Evolutionary conservation across 257 asterid genomes (phyloP).

Genomic region (Dorcoceras hygrometricum): DNA sequence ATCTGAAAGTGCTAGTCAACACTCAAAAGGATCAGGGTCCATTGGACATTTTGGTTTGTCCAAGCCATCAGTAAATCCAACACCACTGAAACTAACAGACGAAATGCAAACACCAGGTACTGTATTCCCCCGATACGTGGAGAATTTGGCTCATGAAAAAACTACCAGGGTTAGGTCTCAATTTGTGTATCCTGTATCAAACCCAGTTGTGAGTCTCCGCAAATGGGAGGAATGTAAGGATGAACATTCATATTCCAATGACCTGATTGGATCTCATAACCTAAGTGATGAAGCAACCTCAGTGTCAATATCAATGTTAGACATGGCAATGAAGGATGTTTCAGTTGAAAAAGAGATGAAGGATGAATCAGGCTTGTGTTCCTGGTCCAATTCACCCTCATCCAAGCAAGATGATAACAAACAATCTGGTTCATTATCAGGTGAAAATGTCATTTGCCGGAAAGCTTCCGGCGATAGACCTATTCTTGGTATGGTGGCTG

Average conservation of each 20-base stretch:
- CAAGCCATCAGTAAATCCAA: conserved; percentile 63
- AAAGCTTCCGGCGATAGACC: conserved; percentile 73
- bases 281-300: conserved; percentile 27
- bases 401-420: conserved; percentile 31
- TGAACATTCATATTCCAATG: conserved; percentile 35
- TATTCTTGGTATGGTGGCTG: conserved; percentile 88
- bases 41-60: conserved; percentile 24
- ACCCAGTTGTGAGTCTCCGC: conserved; percentile 41
- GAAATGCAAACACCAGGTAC: conserved; percentile 97
- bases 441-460: conserved; percentile 27
- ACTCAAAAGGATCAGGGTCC: conserved; percentile 35
- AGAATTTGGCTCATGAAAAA: conserved; percentile 45
- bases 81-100: conserved; percentile 70
- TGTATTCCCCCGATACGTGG: conserved; percentile 58
- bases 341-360: conserved; percentile 35
- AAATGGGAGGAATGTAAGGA: conserved; percentile 43
- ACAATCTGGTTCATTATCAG: conserved; percentile 20
- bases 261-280: conserved; percentile 27
- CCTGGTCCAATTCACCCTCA: conserved; percentile 58
- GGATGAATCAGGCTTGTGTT: conserved; percentile 50
- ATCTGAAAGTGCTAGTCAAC: conserved; percentile 40
- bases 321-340: conserved; percentile 27
- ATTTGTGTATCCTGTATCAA: conserved; percentile 49
- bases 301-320: conserved; percentile 25
- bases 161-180: conserved; percentile 59